Base-by-base conservation (phyloP, 495 filamentous ascomycete species). In the Tuber magnatum region DNA sequence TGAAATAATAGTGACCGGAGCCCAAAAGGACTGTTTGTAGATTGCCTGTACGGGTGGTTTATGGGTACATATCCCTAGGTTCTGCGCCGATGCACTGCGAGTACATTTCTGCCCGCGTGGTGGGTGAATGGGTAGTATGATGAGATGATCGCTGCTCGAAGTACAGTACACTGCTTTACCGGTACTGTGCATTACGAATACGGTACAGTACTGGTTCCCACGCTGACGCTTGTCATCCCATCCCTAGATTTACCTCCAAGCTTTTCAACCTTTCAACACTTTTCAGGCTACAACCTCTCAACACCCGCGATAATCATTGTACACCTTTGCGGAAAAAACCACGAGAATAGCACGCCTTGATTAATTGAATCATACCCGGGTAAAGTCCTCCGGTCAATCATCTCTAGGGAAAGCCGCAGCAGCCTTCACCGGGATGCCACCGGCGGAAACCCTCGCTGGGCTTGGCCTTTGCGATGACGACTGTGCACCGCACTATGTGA, bases 381-480 rank as follows among this genome's bases (percentile, higher is more conserved):
- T 18, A 65, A 32, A 65, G 6, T 35, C 56, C 28, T 65, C 56
- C 28, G 5, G 56, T 65, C 14, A 65, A 65, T 35, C 56, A 35
- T 28, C 28, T 20, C 4, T 16, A 35, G 56, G 56, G 56, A 35
- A 65, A 65, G 28, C 56, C 14, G 14, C 56, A 65, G 56, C 16
- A 35, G 56, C 56, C 56, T 65, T 35, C 56, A 35, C 28, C 28
- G 51, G 32, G 32, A 65, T 65, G 56, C 56, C 32, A 8, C 28
- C 56, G 14, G 56, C 56, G 28, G 56, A 65, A 35, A 18, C 28
- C 14, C 56, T 35, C 14, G 56, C 56, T 65, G 32, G 32, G 69
- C 20, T 41, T 69, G 75, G 75, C 48, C 74, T 79, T 74, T 81
- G 80, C 75, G 77, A 80, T 40, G 80, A 81, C 65, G 76, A 81